Base-by-base conservation (phyloP, 2,329 filamentous ascomycete species). In the Fusarium proliferatum region DNA sequence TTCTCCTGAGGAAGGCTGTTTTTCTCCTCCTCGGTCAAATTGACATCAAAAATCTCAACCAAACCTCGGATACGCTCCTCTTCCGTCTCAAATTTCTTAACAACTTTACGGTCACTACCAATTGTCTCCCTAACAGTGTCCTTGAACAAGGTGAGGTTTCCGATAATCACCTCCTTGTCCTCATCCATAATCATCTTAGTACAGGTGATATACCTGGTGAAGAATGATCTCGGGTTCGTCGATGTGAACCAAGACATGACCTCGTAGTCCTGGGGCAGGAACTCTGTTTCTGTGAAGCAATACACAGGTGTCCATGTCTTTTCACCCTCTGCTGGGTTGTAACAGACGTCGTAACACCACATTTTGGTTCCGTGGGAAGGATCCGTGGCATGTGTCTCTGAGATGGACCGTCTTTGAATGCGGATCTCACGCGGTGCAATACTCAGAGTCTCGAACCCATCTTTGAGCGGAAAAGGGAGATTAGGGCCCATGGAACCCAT, bases 231-330 rank as follows among this genome's bases (percentile, higher is more conserved):
- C 5, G 57, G 45, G 16, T 61, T 61, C 1, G 57, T 61, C 7
- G 57, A 61, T 2, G 57, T 61, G 15, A 61, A 53, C 57, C 57
- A 61, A 9, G 59, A 55, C 59, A 61, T 61, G 16, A 61, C 59
- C 9, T 61, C 48, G 7, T 61, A 61, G 8, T 61, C 59, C 21
- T 43, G 38, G 4, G 59, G 59, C 1, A 61, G 30, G 19, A 61
- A 61, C 5, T 61, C 59, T 0, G 39, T 61, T 23, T 61, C 59
- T 5, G 59, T 55, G 26, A 61, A 61, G 2, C 34, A 38, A 4
- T 61, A 61, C 3, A 53, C 41, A 4, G 38, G 38, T 6, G 38
- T 56, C 59, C 59, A 61, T 3, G 21, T 23, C 12, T 21, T 9
- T 42, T n/a, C 36, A 11, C 21, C 17, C 57, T 34, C 36, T 1